These are phyloP conservation scores for Termitomyces titanicus DNA, from an alignment of 768 basidiomycete genomes.

Conservation along the genomic window DNA sequence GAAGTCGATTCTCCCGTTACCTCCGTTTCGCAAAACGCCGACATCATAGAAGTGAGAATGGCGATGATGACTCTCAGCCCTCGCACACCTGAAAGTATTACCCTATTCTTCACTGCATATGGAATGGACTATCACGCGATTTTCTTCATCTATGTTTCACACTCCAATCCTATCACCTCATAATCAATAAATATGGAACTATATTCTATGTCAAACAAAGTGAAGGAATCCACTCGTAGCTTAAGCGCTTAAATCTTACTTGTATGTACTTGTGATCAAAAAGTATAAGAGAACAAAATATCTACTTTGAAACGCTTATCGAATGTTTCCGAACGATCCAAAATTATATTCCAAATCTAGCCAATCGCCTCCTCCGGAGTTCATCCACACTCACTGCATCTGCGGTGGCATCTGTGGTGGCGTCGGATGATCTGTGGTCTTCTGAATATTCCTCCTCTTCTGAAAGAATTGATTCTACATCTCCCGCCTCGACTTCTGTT, in stretches of 20 bases:
- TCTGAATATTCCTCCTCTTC: slow-evolving; percentile 27
- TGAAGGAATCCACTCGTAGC: neutral
- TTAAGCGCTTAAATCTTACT: too few relatives aligned
- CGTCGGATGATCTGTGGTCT: slow-evolving; percentile 2
- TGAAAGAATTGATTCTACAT: slow-evolving; percentile 32
- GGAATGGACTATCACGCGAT: neutral
- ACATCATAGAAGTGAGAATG: slow-evolving; percentile 23
- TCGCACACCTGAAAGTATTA: slow-evolving; percentile 5
- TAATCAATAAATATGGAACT: neutral
- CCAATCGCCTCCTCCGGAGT: slow-evolving; percentile 59
- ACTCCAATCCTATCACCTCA: neutral
- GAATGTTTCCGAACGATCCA: neutral
- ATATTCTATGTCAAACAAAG: neutral
- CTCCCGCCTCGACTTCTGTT: slow-evolving; percentile 22
- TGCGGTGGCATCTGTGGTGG: slow-evolving; percentile 21
- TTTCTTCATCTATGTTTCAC: neutral
- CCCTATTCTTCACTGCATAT: neutral
- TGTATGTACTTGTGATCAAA: neutral
- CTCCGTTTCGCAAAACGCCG: slow-evolving; percentile 47
- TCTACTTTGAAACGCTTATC: too few relatives aligned
- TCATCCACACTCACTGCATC: slow-evolving; percentile 57
- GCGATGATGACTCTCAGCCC: slow-evolving; percentile 30
- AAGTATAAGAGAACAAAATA: neutral
- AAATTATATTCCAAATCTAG: slow-evolving; percentile 55
- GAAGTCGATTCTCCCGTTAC: slow-evolving; percentile 55